Evolutionary conservation across 352 stramenopile species (phyloP).

Genomic region (Pythium guiyangense): DNA sequence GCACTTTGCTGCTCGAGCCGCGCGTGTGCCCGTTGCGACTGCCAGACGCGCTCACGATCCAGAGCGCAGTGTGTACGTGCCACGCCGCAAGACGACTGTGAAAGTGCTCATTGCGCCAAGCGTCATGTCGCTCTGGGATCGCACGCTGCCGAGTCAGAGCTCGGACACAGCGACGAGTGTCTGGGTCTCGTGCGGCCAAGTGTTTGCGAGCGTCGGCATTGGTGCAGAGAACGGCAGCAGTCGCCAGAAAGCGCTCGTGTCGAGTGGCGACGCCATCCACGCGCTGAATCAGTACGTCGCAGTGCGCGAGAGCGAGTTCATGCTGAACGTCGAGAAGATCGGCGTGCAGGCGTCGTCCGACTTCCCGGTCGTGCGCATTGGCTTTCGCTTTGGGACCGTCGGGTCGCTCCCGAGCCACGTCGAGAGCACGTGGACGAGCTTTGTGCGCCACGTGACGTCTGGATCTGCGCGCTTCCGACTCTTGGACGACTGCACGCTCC

Average conservation of each 20-base stretch:
- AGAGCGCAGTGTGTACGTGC: conserved; percentile 6
- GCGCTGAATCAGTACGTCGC: conserved; percentile 42
- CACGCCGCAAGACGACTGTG: conserved; percentile 21
- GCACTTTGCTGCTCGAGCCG: background rate
- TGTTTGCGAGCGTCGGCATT: conserved; percentile 52
- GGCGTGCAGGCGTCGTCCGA: conserved; percentile 37
- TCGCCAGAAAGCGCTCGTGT: conserved; percentile 13
- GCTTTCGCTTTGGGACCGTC: conserved; percentile 32
- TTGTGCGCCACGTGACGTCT: conserved; percentile 33
- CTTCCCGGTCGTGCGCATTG: conserved; percentile 30
- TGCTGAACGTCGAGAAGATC: conserved; percentile 66
- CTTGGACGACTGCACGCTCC: conserved; percentile 52
- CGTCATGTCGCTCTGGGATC: conserved; percentile 55
- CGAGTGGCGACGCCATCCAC: conserved; percentile 19
- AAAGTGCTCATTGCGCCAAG: conserved; percentile 72
- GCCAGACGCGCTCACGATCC: too few species aligned
- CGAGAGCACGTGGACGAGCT: conserved; percentile 44
- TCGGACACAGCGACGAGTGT: conserved; percentile 18
- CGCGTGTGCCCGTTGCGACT: too few species aligned
- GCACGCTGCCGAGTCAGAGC: background rate
- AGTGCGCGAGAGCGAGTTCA: conserved; percentile 32
- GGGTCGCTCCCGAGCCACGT: conserved; percentile 32
- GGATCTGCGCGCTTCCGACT: conserved; percentile 41
- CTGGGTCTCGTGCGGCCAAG: conserved; percentile 54
- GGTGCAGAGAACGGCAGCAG: conserved; percentile 21